Conservation (phyloP, 78 protist genomes). For the Dictyostelium discoideum region dicty_2.7 NC_007091.3:205501-206000, state of each 20-base stretch:
- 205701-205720: too few species aligned
- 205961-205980: too few species aligned
- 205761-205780: not conserved
- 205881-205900: not conserved
- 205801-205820: not conserved
- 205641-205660: not conserved
- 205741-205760: not conserved
- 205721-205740: not conserved
- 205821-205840: not conserved
- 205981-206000: not conserved
- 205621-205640: not conserved
- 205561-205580: conserved; percentile 7
- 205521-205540: not conserved
- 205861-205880: not conserved
- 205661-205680: not conserved
- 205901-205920: not conserved
- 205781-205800: not conserved
- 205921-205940: not conserved
- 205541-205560: not conserved
- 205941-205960: not conserved
- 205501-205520: not conserved
- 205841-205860: not conserved
- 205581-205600: not conserved
- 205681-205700: not conserved
- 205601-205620: not conserved